Evolutionary conservation across 2,329 filamentous ascomycete species (phyloP).

Genomic region (Neonectria punicea): DNA sequence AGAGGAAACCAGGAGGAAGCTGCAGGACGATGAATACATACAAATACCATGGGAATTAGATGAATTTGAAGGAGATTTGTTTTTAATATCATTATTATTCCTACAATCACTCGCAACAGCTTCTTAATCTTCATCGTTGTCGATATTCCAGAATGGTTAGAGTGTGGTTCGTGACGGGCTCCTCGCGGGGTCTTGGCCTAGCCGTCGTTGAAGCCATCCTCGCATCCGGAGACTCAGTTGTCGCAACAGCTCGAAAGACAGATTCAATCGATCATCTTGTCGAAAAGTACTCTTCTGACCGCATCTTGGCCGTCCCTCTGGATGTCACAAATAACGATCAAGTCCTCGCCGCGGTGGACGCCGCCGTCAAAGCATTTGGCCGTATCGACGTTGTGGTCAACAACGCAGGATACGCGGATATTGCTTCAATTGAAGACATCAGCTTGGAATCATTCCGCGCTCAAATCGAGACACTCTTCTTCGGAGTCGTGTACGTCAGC

Average conservation of each 20-base stretch:
- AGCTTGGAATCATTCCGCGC: conserved; percentile 58
- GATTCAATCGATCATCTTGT: conserved; percentile 48
- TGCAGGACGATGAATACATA: background rate
- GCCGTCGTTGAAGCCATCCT: conserved; percentile 53
- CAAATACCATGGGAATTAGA: background rate
- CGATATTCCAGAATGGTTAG: conserved; percentile 36
- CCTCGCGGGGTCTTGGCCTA: conserved; percentile 59
- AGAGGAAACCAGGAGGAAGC: background rate
- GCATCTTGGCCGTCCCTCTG: conserved; percentile 60
- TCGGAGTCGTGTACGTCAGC: conserved; percentile 64
- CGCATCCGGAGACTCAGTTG: conserved; percentile 52
- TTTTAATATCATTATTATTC: background rate
- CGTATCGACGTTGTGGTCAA: conserved; percentile 27
- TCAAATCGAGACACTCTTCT: conserved; percentile 70
- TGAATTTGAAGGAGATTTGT: background rate
- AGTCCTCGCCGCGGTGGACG: conserved; percentile 14
- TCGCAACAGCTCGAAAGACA: conserved; percentile 56
- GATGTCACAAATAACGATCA: conserved; percentile 55
- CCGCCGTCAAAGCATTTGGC: conserved; percentile 15
- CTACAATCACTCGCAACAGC: too few relatives aligned
- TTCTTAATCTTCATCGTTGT: background rate
- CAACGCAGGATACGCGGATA: conserved; percentile 60
- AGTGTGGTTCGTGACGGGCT: conserved; percentile 61
- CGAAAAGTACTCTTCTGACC: conserved; percentile 52
- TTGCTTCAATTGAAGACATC: conserved; percentile 63